Evolutionary conservation across 257 asterid species (phyloP), one percentile per base, ranked within the genome.

Genomic region (Nicotiana sylvestris): DNA sequence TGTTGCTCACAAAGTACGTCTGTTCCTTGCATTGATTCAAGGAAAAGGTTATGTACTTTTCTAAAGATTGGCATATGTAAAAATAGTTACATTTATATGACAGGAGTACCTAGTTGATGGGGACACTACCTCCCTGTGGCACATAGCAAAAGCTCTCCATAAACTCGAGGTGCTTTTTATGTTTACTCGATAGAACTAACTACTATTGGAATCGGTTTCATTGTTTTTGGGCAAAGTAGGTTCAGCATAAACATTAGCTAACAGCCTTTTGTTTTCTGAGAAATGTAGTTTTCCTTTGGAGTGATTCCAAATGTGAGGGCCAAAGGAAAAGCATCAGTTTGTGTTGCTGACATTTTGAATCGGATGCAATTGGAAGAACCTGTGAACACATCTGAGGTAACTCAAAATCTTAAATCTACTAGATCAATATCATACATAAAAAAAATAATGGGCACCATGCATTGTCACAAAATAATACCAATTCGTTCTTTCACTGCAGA

Each of bases 341-440:
- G 95, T 29, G 93, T 96, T 87, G 97, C 98, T 78, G 98, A 94
- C 86, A 93, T 96, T 86, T 84, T 96, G 87, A 90, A 86, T 83
- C 93, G 95, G 85, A 92, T 96, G 98, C 98, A 94, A 90, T 87
- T 86, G 80, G 98, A 96, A 94, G 98, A 96, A 83, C 98, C 99
- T 80, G 96, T 90, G 79, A 90, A 87, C 86, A 82, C 87, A 39
- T 86, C 97, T 32, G 97, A 94, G 85, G 99, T 94, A 92, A 87
- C 58, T 16, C 81, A 80, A 83, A 72, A 49, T 69, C 60, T 78
- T 25, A 35, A 55, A 70, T 57, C 74, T 74, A 65, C 69, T 58
- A 13, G 53, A 72, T 56, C 79, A 66, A 29, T 37, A 77, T 70
- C 51, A 46, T 46, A 77, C 29, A 70, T 46, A 21, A 17, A 60